Conservation (phyloP, 2,329 filamentous ascomycete species). For the Curvularia sp. region DNA sequence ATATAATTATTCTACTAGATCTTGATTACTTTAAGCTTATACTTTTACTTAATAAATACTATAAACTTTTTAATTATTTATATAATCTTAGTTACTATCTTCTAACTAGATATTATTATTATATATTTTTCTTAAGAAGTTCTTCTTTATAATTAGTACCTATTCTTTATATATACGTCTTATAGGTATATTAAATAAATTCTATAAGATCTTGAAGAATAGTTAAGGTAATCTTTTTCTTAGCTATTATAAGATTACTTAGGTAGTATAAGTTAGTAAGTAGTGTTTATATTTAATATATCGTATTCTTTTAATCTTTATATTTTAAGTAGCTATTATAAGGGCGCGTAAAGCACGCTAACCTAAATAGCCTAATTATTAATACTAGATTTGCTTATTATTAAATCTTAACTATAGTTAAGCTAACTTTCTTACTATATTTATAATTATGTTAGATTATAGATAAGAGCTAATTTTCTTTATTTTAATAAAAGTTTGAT, state of each 20-base stretch:
- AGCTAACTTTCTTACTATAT: neutral
- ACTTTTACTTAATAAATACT: neutral
- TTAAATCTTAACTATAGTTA: neutral
- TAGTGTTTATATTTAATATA: neutral
- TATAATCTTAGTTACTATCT: neutral
- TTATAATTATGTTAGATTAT: neutral
- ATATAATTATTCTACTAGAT: neutral
- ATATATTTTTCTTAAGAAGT: neutral
- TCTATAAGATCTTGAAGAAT: neutral
- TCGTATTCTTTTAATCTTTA: neutral
- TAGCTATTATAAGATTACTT: neutral
- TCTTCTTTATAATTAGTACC: neutral
- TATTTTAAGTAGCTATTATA: neutral
- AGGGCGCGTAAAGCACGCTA: neutral
- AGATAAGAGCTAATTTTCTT: too few relatives aligned
- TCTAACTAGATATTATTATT: neutral
- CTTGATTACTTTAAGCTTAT: neutral
- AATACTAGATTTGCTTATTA: neutral
- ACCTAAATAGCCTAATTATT: neutral
- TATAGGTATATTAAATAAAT: too few relatives aligned
- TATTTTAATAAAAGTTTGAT: too few relatives aligned
- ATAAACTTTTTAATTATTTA: neutral
- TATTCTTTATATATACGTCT: too few relatives aligned
- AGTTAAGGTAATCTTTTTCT: neutral
- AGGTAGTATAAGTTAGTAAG: neutral